Evolutionary conservation across 106 monocot genomes (phyloP).

Genomic region (Phalaenopsis aphrodite): DNA sequence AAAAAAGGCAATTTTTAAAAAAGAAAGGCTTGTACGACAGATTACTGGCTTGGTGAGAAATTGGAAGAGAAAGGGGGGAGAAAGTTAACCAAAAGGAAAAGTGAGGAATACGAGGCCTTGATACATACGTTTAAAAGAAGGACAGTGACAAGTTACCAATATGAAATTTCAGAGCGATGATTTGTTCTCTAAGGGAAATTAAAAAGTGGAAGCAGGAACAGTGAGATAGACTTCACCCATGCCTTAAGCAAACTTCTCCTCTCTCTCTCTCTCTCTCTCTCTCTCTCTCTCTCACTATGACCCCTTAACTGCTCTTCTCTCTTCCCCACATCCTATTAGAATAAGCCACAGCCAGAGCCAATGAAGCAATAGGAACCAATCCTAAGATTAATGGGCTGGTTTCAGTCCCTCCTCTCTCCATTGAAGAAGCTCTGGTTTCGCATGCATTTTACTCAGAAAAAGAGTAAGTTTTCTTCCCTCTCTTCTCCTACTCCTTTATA

Average conservation of each 20-base stretch:
- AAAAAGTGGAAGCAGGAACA: slow-evolving; percentile 9
- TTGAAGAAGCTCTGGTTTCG: slow-evolving; percentile 61
- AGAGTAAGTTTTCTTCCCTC: slow-evolving; percentile 16
- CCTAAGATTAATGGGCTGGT: slow-evolving; percentile 42
- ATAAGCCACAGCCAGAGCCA: background rate
- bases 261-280: background rate
- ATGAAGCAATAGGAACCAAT: background rate
- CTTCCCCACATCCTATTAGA: background rate
- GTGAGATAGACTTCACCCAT: slow-evolving; percentile 6
- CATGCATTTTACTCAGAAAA: slow-evolving; percentile 21
- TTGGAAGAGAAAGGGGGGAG: no score
- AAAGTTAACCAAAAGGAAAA: no score
- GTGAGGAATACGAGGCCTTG: no score
- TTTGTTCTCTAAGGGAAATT: slow-evolving; percentile 12
- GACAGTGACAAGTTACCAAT: slow-evolving; percentile 20
- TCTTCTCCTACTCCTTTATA: background rate
- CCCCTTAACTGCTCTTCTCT: background rate
- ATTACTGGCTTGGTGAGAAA: no score
- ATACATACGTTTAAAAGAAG: background rate
- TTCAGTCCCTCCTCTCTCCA: slow-evolving; percentile 48
- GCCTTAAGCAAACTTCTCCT: slow-evolving; percentile 22
- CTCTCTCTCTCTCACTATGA: background rate
- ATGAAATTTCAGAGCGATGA: slow-evolving; percentile 6
- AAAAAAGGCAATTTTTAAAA: no score
- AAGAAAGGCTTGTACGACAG: no score